These are phyloP conservation scores for Thelephora terrestris DNA, from an alignment of 1,284 basidiomycete species.

Conservation along the genomic window DNA sequence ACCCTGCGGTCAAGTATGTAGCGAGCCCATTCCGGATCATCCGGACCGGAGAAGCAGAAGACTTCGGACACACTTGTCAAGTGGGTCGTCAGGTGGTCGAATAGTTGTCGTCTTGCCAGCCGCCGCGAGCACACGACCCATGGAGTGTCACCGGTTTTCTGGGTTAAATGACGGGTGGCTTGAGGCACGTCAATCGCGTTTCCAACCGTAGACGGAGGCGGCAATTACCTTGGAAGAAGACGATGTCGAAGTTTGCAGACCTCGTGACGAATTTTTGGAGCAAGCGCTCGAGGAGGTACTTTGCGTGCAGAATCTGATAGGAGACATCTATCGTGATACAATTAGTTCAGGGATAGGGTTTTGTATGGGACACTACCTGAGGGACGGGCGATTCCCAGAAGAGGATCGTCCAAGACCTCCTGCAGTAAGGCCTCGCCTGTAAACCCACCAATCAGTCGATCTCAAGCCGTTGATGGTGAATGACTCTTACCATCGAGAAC, in stretches of 20 bases:
- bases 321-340: slow-evolving; percentile 30
- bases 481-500: slow-evolving; percentile 45
- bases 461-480: slow-evolving; percentile 2
- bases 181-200: neutral
- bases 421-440: slow-evolving; percentile 55
- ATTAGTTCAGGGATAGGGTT: neutral
- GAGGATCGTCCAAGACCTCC: slow-evolving; percentile 43
- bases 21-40: slow-evolving; percentile 38
- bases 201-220: no score
- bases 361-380: slow-evolving; percentile 24
- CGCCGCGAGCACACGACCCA: slow-evolving; percentile 34
- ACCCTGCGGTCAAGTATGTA: slow-evolving; percentile 36
- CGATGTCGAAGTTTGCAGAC: slow-evolving; percentile 48
- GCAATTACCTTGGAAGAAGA: slow-evolving; percentile 47
- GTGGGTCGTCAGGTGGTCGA: slow-evolving; percentile 36
- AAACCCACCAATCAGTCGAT: neutral
- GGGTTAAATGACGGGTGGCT: slow-evolving; percentile 33
- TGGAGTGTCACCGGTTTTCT: slow-evolving; percentile 25
- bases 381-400: slow-evolving; percentile 40
- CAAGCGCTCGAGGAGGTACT: slow-evolving; percentile 39
- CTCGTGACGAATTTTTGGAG: slow-evolving; percentile 40
- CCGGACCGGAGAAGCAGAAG: slow-evolving; percentile 32
- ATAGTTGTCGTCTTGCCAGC: slow-evolving; percentile 42
- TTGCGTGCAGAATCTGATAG: slow-evolving; percentile 56
- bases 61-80: slow-evolving; percentile 23